Base-by-base conservation (phyloP, 1,284 basidiomycete genomes). In the Quambalaria eucalypti region DNA sequence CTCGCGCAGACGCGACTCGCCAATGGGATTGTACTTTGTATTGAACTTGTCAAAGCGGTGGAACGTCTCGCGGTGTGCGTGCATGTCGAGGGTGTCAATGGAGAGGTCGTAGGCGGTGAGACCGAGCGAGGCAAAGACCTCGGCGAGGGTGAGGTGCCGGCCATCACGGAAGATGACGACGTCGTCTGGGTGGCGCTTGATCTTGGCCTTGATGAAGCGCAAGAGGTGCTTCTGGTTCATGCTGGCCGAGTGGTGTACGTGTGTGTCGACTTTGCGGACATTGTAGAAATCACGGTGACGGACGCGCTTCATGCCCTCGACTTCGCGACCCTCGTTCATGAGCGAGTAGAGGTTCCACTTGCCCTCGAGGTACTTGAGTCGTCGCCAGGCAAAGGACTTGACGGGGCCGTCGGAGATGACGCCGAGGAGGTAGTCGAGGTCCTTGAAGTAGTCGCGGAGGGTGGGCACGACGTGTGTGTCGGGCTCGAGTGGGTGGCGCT, bases 171-270 rank as follows among this genome's bases (percentile, higher is more conserved):
- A 88, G 56, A 96, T 97, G 48, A 99, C 95, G 28, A 90, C 83
- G 73, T 99, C 95, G 49, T 90, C 71, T 1, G 88, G 84, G 68
- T 80, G 83, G 26, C 83, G 83, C 77, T 89, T 90, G 86, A 91
- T 90, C 78, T 98, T 97, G 44, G 86, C 85, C 77, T 99, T 99
- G 81, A 99, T 98, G 79, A 98, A 98, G 4, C 95, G 90, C 25
- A 99, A 80, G n/a, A 98, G 79, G 78, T 99, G 95, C 78, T 99
- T 99, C 77, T 99, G 95, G 77, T 99, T 99, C 93, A 98, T 97
- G 76, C 88, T 87, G 53, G 92, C 95, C 9, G 91, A 95, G 77
- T 98, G 90, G 73, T 99, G 95, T 21, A 99, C 89, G 77, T 98
- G 93, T 8, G 95, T 99, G 76, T 97, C 93, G 58, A 98, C 76